These are phyloP conservation scores for Mycocentrospora acerina DNA, from an alignment of 2,329 filamentous ascomycete species.

Conservation along the genomic window DNA sequence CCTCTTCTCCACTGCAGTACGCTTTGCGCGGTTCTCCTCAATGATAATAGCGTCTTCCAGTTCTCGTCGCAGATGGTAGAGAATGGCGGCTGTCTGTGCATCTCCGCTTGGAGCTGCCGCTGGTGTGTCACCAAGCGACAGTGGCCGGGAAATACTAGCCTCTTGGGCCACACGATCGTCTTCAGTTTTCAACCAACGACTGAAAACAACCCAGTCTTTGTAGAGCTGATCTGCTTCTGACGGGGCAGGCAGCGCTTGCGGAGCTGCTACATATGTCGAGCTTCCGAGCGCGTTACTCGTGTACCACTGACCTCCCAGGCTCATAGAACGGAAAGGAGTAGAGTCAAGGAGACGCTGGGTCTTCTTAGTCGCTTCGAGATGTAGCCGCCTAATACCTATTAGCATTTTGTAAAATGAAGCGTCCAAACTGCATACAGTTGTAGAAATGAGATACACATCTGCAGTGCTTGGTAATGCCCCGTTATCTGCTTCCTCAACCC, in stretches of 20 bases:
- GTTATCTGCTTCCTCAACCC: conserved; percentile 29
- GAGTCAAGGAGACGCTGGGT: conserved; percentile 16
- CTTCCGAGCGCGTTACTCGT: conserved; percentile 22
- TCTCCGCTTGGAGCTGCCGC: conserved; percentile 18
- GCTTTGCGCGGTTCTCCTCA: conserved; percentile 34
- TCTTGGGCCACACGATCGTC: conserved; percentile 29
- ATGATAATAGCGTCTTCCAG: conserved; percentile 34
- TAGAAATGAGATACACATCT: conserved; percentile 35
- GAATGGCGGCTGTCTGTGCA: conserved; percentile 26
- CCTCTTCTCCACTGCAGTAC: conserved; percentile 23
- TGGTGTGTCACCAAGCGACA: conserved; percentile 25
- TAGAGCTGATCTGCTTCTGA: conserved; percentile 33
- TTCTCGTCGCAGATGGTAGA: conserved; percentile 30
- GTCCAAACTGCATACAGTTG: conserved; percentile 23
- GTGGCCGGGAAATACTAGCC: conserved; percentile 14
- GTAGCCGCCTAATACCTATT: conserved; percentile 23
- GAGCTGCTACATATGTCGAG: conserved; percentile 14
- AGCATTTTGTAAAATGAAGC: conserved; percentile 1
- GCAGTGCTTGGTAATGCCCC: conserved; percentile 32
- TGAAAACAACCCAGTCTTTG: conserved; percentile 34
- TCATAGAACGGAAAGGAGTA: conserved; percentile 19
- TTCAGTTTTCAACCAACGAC: conserved; percentile 28
- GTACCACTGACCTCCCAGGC: conserved; percentile 28
- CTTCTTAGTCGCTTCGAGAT: conserved; percentile 29
- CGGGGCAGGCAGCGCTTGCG: conserved; percentile 23